Evolutionary conservation across 2,329 filamentous ascomycete species (phyloP), one percentile per base, ranked within the genome.

Genomic region (Fusarium anthophilum): DNA sequence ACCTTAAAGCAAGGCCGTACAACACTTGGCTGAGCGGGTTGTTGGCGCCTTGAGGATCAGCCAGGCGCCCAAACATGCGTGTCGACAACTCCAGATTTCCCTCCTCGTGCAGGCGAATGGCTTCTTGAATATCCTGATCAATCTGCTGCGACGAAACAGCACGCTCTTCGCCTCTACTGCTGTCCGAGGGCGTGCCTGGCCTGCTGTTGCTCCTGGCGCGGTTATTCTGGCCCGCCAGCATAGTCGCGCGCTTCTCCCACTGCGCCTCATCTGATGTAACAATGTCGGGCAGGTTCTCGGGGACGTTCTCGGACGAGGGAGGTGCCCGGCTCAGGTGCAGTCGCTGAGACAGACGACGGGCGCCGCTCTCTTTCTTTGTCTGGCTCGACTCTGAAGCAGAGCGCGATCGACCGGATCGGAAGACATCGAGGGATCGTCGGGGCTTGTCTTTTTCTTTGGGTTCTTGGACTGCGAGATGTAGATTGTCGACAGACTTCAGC

Each of bases 1-100:
- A 95, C 92, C 94, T 90, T 75, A 98, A 84, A 59, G 96, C 95
- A 66, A 99, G 92, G 8, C 96, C 96, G 81, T 98, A 99, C 60
- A 99, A 88, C 41, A 99, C 96, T 84, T 99, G 96, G 79, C 94
- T 96, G 73, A 99, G 87, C 45, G 96, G 94, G 83, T 98, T 98
- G 81, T 98, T 98, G 56, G 92, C 90, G 30, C 94, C 95, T 61
- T 91, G 87, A 1, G 94, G 94, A 81, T 98, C 92, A 60, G 96
- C 96, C 76, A 99, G 86, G 69, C 88, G 87, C 35, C 91, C 93
- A 84, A 99, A 99, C 83, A 98, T 90, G 59, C 86, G 86, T n/a
- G 96, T 98, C 60, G 95, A 96, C 78, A 87, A 84, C 78, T 91
- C 90, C 64, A 98, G 87, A 69, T 96, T 89, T 65, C 96, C 96